Evolutionary conservation across 148 eudicot genomes (phyloP), one percentile per base, ranked within the genome.

Genomic region (Selenicereus undatus): DNA sequence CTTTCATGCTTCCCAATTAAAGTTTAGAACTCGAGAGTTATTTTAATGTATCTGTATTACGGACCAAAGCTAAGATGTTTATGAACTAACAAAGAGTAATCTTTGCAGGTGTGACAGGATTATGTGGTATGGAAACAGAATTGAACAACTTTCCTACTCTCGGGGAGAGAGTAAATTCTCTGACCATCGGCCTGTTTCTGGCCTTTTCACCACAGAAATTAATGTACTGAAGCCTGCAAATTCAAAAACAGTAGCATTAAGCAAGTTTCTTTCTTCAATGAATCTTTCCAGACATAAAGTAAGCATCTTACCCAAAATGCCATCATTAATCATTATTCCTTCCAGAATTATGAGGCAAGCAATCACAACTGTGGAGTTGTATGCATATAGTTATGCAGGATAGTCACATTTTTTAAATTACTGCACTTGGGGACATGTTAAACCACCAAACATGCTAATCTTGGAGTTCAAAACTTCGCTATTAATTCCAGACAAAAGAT

Each of bases 171-270:
- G 91, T 79, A 91, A 90, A 84, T 94, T 93, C 87, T 94, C 98
- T 8, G 98, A 94, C 81, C 98, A 94, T 77, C 87, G 98, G n/a
- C 98, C 98, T 56, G 97, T 94, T 73, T 93, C 95, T 74, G 90
- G 94, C 75, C 91, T 94, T 73, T 94, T 94, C 83, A 84, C 85
- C 72, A 79, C 89, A 82, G 90, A 88, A 74, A 86, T 94, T 74
- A 90, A 89, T 79, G 86, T 82, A 76, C 78, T 79, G 29, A 87
- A 86, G 75, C 83, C 89, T 78, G 39, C 83, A 24, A 85, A 84
- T 75, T 29, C 88, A 60, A 88, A 75, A 77, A 69, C 79, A 9
- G 80, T 84, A 27, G 45, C 77, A 72, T 30, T 84, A 26, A 80
- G 83, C 86, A 84, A 80, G 78, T 84, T 84, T 48, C 86, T 84